phyloP scores from a whole-genome alignment of 2,329 filamentous ascomycete genomes.

The Chrysoporthe austroafricana region DNA sequence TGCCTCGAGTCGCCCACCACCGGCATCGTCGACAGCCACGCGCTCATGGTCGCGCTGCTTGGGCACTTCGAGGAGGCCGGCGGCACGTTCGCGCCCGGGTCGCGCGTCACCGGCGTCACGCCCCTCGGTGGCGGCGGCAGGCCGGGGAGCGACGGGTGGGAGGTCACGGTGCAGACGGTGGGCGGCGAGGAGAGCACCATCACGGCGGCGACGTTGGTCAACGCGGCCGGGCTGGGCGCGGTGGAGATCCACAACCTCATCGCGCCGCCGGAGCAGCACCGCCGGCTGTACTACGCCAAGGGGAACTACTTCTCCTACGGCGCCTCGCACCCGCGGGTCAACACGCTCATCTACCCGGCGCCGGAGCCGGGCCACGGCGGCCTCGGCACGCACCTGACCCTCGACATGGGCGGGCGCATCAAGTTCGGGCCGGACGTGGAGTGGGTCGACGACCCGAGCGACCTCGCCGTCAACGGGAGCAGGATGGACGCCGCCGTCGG shows the following conservation, averaged over 20 bases:
- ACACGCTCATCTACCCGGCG: constrained; percentile 83
- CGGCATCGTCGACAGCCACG: constrained; percentile 88
- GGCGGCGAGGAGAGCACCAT: constrained; percentile 58
- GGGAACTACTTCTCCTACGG: constrained; percentile 92
- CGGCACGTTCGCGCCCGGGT: constrained; percentile 73
- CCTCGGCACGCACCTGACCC: constrained; percentile 88
- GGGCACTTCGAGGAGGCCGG: constrained; percentile 77
- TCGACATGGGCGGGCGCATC: constrained; percentile 82
- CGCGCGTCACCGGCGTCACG: constrained; percentile 64
- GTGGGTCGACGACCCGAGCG: constrained; percentile 75
- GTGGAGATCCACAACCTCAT: constrained; percentile 82
- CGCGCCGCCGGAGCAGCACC: constrained; percentile 59
- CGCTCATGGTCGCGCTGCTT: constrained; percentile 79
- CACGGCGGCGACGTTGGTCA: constrained; percentile 77
- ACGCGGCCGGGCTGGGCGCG: constrained; percentile 82
- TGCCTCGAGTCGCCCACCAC: constrained; percentile 85
- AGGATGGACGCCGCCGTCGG: constrained; percentile 65
- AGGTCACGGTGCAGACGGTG: constrained; percentile 59
- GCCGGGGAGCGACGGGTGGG: constrained; percentile 67
- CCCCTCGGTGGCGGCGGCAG: constrained; percentile 42
- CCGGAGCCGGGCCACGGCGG: constrained; percentile 81
- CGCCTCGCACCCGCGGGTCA: constrained; percentile 63
- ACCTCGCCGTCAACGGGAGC: constrained; percentile 67
- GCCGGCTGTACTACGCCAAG: constrained; percentile 80
- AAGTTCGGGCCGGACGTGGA: constrained; percentile 95